phyloP scores from a whole-genome alignment of 2,329 filamentous ascomycete genomes.

The Fusarium staphyleae region DNA sequence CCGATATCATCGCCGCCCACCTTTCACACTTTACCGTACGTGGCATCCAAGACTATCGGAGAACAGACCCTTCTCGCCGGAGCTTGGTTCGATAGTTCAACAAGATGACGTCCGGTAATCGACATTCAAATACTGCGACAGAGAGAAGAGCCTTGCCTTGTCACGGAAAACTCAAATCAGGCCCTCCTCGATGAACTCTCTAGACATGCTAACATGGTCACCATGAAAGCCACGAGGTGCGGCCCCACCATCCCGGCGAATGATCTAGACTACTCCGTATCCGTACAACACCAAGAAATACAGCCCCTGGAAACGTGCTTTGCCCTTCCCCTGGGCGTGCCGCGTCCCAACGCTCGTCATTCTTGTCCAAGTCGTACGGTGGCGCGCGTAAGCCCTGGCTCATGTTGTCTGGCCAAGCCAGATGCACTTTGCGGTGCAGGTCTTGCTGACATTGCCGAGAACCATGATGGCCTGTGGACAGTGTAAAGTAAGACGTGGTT shows the following conservation, averaged over 20 bases:
- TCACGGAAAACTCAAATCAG: not conserved
- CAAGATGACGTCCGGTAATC: not conserved
- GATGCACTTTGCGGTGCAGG: constrained; percentile 1
- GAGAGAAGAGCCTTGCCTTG: too few relatives aligned
- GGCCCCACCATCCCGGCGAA: constrained; percentile 10
- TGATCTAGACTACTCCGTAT: too few relatives aligned
- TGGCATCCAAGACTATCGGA: not conserved
- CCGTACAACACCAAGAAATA: not conserved
- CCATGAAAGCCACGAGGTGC: constrained; percentile 6
- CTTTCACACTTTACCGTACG: not conserved
- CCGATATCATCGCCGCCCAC: not conserved
- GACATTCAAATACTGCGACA: too few relatives aligned
- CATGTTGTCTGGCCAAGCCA: not conserved
- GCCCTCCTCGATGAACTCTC: not conserved
- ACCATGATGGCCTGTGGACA: not conserved
- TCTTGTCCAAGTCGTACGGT: constrained; percentile 16
- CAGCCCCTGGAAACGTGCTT: not conserved
- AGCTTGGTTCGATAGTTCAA: not conserved
- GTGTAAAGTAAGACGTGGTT: not conserved
- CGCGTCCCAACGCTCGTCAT: constrained; percentile 1
- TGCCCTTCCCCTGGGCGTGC: constrained; percentile 3
- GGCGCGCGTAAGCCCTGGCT: constrained; percentile 3
- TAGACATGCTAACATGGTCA: not conserved
- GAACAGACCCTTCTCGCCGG: constrained; percentile 1
- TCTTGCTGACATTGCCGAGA: not conserved